Percentiles rank a stretch among this genome's conserved stretches.
These are phyloP conservation scores for Cladophialophora yegresii DNA, from an alignment of 2,329 filamentous ascomycete species.

Conservation along the genomic window DNA sequence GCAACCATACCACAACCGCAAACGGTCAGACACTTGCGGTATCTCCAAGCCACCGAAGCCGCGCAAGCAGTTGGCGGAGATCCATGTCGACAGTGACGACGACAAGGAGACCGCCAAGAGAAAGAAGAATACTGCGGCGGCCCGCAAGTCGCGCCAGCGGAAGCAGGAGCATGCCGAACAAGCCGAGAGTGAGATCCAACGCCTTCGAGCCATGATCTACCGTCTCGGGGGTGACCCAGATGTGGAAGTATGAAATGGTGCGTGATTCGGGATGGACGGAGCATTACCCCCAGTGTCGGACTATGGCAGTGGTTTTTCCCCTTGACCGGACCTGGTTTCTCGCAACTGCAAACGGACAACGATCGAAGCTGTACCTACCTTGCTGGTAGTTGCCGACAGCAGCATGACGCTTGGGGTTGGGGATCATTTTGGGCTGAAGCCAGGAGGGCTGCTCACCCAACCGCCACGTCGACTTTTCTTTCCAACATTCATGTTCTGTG, in stretches of 20 bases:
- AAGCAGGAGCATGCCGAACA: conserved; percentile 74
- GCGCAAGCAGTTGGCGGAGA: conserved; percentile 75
- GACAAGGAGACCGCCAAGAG: conserved; percentile 83
- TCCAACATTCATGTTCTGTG: conserved; percentile 16
- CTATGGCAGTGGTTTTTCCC: neutral
- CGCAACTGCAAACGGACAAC: conserved; percentile 26
- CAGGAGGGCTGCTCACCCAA: conserved; percentile 32
- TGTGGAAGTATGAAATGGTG: conserved; percentile 7
- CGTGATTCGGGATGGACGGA: neutral
- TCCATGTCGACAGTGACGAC: conserved; percentile 66
- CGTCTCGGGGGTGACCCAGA: conserved; percentile 36
- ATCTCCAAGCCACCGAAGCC: conserved; percentile 64
- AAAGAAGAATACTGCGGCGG: conserved; percentile 83
- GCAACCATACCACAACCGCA: conserved; percentile 48
- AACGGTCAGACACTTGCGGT: conserved; percentile 68
- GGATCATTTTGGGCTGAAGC: conserved; percentile 28
- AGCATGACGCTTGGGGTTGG: conserved; percentile 34
- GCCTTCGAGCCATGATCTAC: conserved; percentile 33
- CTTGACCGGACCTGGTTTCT: neutral
- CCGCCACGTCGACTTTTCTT: conserved; percentile 28
- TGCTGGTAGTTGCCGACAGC: conserved; percentile 24
- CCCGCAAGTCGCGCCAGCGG: conserved; percentile 81
- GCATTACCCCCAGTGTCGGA: neutral
- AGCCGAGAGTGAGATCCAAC: conserved; percentile 55
- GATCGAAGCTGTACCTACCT: conserved; percentile 30